Conservation (phyloP, 768 basidiomycete genomes). For the Phanerodontia chrysosporium region DNA sequence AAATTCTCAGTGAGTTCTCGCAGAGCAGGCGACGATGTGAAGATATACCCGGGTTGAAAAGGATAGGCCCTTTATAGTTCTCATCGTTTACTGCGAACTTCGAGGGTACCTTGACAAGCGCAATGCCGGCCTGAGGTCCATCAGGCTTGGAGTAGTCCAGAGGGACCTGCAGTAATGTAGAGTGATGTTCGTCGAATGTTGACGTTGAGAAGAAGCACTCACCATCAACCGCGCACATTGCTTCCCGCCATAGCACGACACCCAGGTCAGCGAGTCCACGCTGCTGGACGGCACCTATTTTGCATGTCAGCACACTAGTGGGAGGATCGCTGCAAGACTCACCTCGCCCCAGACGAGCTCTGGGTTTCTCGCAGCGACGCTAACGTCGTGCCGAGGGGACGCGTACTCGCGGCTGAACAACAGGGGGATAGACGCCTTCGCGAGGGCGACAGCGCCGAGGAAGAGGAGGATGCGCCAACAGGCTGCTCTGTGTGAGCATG, state of each 20-base stretch:
- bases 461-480: neutral
- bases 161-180: slow-evolving; percentile 18
- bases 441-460: neutral
- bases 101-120: slow-evolving; percentile 21
- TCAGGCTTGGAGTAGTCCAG: slow-evolving; percentile 23
- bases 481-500: neutral
- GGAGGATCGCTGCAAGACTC: neutral
- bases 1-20: slow-evolving; percentile 4
- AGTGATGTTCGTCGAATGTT: neutral
- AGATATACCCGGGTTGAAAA: slow-evolving; percentile 22
- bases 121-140: slow-evolving; percentile 19
- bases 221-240: neutral
- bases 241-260: neutral
- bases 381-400: neutral
- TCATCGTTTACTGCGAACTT: slow-evolving; percentile 4
- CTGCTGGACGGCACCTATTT: neutral
- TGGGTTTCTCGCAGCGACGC: neutral
- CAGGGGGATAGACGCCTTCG: neutral
- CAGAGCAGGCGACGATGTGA: too few relatives aligned
- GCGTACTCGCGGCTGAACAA: neutral
- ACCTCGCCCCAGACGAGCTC: neutral
- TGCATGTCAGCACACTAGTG: neutral
- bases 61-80: slow-evolving; percentile 26
- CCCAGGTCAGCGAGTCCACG: neutral
- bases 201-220: neutral